Conservation (phyloP, 352 stramenopile genomes). For the Globisporangium splendens region DNA sequence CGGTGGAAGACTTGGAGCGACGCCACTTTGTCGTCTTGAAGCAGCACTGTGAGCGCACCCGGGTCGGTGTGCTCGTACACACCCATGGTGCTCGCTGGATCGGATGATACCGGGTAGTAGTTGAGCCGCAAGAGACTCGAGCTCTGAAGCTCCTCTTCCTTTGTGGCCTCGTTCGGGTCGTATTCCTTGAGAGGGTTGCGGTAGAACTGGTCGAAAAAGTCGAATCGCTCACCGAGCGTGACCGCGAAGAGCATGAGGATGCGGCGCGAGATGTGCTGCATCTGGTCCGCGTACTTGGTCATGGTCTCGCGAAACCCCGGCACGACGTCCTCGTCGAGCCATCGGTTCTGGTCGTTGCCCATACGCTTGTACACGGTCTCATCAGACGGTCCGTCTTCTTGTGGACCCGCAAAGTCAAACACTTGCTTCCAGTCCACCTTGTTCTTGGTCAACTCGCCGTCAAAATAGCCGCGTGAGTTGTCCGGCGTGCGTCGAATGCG, state of each 20-base stretch:
- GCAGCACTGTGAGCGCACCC: conserved; percentile 52
- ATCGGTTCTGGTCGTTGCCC: conserved; percentile 85
- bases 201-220: conserved; percentile 68
- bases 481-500: conserved; percentile 56
- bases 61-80: conserved; percentile 64
- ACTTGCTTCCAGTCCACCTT: conserved; percentile 91
- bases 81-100: conserved; percentile 47
- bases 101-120: conserved; percentile 77
- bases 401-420: conserved; percentile 63
- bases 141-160: conserved; percentile 23
- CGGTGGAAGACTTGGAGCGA: conserved; percentile 57
- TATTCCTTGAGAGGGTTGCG: conserved; percentile 9
- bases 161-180: not conserved
- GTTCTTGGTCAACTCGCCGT: conserved; percentile 94
- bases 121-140: conserved; percentile 89
- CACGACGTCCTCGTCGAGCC: conserved; percentile 38
- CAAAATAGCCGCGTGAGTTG: conserved; percentile 92
- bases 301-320: conserved; percentile 55
- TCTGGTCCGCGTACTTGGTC: conserved; percentile 38
- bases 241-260: conserved; percentile 61
- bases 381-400: conserved; percentile 42
- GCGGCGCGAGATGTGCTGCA: conserved; percentile 49
- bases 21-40: conserved; percentile 60
- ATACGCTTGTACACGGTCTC: conserved; percentile 55
- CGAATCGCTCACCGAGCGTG: conserved; percentile 40